Base-by-base conservation (phyloP, 768 basidiomycete genomes). In the Collybiopsis confluens region DNA sequence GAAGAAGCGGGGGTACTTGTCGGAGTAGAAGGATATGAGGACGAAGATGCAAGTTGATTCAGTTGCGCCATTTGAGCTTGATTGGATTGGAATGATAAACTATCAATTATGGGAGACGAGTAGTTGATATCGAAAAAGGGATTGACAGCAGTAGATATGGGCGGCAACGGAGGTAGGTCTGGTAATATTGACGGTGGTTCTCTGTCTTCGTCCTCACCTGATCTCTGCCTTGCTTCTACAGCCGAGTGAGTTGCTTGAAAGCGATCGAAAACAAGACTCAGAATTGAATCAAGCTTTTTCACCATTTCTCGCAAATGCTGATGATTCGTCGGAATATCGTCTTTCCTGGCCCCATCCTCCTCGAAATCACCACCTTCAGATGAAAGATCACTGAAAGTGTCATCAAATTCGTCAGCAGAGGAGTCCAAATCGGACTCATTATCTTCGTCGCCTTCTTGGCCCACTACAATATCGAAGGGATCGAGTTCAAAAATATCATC, bases 281-380 rank as follows among this genome's bases (percentile, higher is more conserved):
- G 73, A 60, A 98, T 92, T 2, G 85, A 79, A 64, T 99, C 97
- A 18, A 99, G 79, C 62, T 99, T 99, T 62, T 80, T 79, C 47
- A 91, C 86, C 93, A 97, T 96, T 44, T 86, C 88, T 52, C 83
- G 84, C 44, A 93, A 83, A 58, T 87, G 82, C 45, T 76, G 78
- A 44, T 88, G 66, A 52, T 89, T 83, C 6, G 78, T 75, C 0
- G 75, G 73, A n/a, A 80, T 60, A 45, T 82, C 77, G 5, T 59
- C 59, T 6, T 58, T 57, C 30, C 66, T 60, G 6, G 60, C 67
- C 33, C 65, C 64, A 21, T 65, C 65, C 47, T 78, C 77, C 38
- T 75, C 75, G 21, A 71, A 62, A 40, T 78, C 80, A 15, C 76
- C 81, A 1, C 71, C 85, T 45, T 88, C 85, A 10, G 90, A 92